These are phyloP conservation scores for Metschnikowia lachancei DNA, from an alignment of 805 yeast genomes.

Conservation along the genomic window DNA sequence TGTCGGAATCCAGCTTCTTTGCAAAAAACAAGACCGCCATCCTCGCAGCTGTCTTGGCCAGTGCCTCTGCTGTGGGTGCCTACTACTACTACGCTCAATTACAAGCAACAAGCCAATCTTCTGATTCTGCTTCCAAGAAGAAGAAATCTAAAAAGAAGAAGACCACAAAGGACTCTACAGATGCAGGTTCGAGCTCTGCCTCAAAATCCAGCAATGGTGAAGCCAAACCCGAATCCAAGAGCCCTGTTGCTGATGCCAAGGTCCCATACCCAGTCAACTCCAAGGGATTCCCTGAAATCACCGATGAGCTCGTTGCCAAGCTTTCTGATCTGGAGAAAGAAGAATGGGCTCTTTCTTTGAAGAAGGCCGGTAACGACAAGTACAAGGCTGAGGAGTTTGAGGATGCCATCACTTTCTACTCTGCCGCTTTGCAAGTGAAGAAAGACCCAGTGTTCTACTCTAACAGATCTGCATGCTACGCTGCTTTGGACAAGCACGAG, in stretches of 20 bases:
- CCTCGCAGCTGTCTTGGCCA: conserved; percentile 60
- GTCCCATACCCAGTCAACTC: conserved; percentile 51
- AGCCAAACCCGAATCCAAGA: conserved; percentile 1
- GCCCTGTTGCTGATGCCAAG: conserved; percentile 18
- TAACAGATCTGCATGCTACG: conserved; percentile 94
- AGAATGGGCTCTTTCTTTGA: conserved; percentile 68
- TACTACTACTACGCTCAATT: conserved; percentile 46
- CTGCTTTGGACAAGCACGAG: conserved; percentile 74
- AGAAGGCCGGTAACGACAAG: conserved; percentile 82
- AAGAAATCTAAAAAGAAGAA: conserved; percentile 47
- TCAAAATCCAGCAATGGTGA: conserved; percentile 4
- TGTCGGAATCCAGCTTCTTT: conserved; percentile 35
- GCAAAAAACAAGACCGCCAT: conserved; percentile 61
- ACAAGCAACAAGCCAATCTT: conserved; percentile 17
- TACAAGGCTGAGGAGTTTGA: conserved; percentile 69
- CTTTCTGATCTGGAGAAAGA: conserved; percentile 55
- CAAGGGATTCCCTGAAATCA: conserved; percentile 57
- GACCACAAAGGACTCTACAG: conserved; percentile 31
- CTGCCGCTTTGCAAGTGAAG: conserved; percentile 72
- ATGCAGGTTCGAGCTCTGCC: conserved; percentile 1
- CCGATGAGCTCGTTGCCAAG: conserved; percentile 42
- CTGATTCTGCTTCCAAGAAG: conserved; percentile 25
- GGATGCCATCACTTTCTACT: conserved; percentile 76
- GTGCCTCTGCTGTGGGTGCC: conserved; percentile 63
- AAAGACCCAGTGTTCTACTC: conserved; percentile 88